Evolutionary conservation across 495 filamentous ascomycete genomes (phyloP).

Genomic region (Viridothelium virens): DNA sequence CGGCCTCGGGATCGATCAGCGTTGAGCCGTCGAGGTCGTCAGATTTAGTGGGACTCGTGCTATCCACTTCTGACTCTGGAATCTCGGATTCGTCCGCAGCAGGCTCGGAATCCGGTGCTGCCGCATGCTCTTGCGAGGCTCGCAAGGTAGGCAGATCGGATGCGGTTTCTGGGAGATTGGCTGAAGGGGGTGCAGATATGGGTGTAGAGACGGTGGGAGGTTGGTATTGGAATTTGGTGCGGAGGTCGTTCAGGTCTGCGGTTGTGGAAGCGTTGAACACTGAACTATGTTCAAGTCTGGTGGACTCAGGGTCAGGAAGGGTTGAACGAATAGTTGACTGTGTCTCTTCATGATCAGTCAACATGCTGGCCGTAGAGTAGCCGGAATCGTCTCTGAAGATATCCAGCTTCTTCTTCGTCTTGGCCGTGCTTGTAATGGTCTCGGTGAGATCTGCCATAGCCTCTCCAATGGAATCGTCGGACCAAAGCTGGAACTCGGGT

Average conservation of each 20-base stretch:
- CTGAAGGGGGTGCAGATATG: not conserved
- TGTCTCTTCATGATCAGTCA: constrained; percentile 15
- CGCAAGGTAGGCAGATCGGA: not conserved
- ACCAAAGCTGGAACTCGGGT: constrained; percentile 52
- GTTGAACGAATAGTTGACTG: constrained; percentile 16
- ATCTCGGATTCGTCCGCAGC: not conserved
- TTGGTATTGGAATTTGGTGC: constrained; percentile 20
- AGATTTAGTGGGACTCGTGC: constrained; percentile 7
- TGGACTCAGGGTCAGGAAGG: constrained; percentile 12
- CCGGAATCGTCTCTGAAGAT: constrained; percentile 20
- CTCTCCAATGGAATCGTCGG: constrained; percentile 59
- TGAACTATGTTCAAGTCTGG: constrained; percentile 16
- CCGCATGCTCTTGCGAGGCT: not conserved
- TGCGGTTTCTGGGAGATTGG: not conserved
- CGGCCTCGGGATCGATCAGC: not conserved
- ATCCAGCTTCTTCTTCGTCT: constrained; percentile 31
- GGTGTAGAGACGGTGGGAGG: not conserved
- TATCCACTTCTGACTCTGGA: not conserved
- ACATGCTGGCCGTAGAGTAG: constrained; percentile 9
- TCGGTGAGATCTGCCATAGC: constrained; percentile 49
- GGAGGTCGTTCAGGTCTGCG: constrained; percentile 19
- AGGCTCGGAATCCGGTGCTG: not conserved
- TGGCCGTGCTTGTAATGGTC: constrained; percentile 27
- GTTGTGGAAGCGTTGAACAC: constrained; percentile 1
- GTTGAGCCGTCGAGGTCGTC: not conserved